Conservation (phyloP, 805 yeast genomes). For the Candida boleticola region DNA sequence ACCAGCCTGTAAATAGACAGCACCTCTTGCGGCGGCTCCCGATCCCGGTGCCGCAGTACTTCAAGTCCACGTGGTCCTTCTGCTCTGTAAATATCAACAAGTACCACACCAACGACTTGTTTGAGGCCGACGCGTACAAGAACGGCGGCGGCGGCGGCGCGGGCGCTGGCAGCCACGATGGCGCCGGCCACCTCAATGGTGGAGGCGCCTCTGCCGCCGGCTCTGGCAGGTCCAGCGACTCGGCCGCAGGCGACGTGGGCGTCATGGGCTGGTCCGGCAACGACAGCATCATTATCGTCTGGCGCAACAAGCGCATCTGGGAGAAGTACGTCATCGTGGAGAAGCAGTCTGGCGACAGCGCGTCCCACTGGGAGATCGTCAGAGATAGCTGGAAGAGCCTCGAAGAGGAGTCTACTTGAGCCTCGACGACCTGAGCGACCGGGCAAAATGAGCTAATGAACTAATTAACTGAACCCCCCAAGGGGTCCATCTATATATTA, state of each 20-base stretch:
- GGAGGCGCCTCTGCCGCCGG: too few species aligned
- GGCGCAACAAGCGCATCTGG: slow-evolving; percentile 77
- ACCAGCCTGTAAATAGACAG: slow-evolving; percentile 45
- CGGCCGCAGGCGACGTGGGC: slow-evolving; percentile 25
- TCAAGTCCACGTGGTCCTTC: slow-evolving; percentile 85
- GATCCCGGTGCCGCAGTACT: slow-evolving; percentile 61
- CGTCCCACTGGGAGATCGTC: slow-evolving; percentile 18
- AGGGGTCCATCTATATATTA: background rate
- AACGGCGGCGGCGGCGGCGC: slow-evolving; percentile 30
- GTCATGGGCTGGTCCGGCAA: slow-evolving; percentile 73
- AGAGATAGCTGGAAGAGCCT: slow-evolving; percentile 27
- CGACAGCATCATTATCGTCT: slow-evolving; percentile 67
- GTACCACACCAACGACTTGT: slow-evolving; percentile 30
- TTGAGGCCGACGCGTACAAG: slow-evolving; percentile 7
- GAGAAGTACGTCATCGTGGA: slow-evolving; percentile 78
- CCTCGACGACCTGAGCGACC: too few species aligned
- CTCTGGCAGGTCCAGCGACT: background rate
- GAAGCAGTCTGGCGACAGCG: slow-evolving; percentile 16
- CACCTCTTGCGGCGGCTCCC: slow-evolving; percentile 65
- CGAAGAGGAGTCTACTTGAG: slow-evolving; percentile 9
- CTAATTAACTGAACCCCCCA: too few species aligned
- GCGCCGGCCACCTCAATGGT: background rate
- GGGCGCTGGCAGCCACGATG: background rate
- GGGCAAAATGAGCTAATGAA: too few species aligned
- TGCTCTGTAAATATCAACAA: slow-evolving; percentile 62